Evolutionary conservation across 2,329 filamentous ascomycete genomes (phyloP).

Genomic region (Pseudogymnoascus sp.): DNA sequence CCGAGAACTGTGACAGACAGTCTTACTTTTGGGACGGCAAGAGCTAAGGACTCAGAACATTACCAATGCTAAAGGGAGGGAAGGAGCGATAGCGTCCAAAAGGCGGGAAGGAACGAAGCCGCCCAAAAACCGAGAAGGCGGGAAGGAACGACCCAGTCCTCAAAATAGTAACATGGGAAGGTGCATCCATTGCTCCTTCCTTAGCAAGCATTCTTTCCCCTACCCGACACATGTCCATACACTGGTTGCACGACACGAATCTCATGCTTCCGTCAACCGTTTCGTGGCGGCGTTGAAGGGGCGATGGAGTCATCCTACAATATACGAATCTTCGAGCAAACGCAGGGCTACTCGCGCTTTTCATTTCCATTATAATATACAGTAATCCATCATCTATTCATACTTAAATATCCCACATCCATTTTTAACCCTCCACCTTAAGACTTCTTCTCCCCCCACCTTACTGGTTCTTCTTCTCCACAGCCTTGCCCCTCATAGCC

Average conservation of each 20-base stretch:
- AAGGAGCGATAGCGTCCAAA: not conserved
- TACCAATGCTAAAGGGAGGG: not conserved
- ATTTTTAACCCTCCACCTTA: not conserved
- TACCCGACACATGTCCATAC: not conserved
- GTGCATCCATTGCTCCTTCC: not conserved
- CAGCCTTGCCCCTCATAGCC: slow-evolving; percentile 55
- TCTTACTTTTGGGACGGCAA: not conserved
- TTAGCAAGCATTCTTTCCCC: not conserved
- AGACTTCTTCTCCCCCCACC: not conserved
- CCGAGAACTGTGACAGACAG: not conserved
- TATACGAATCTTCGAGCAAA: not conserved
- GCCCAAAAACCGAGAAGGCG: not conserved
- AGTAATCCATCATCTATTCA: slow-evolving; percentile 8
- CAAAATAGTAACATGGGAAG: not conserved
- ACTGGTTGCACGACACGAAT: not conserved
- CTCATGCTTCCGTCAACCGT: not conserved
- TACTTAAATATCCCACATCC: not conserved
- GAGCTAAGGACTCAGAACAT: not conserved
- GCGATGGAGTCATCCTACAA: not conserved
- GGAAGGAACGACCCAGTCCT: not conserved
- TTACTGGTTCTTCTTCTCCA: slow-evolving; percentile 28
- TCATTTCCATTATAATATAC: slow-evolving; percentile 5
- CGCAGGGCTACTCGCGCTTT: not conserved
- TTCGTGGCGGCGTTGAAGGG: not conserved
- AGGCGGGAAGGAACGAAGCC: not conserved